Conservation (phyloP, 2,329 filamentous ascomycete genomes). For the Pestalotiopsis sp. region DNA sequence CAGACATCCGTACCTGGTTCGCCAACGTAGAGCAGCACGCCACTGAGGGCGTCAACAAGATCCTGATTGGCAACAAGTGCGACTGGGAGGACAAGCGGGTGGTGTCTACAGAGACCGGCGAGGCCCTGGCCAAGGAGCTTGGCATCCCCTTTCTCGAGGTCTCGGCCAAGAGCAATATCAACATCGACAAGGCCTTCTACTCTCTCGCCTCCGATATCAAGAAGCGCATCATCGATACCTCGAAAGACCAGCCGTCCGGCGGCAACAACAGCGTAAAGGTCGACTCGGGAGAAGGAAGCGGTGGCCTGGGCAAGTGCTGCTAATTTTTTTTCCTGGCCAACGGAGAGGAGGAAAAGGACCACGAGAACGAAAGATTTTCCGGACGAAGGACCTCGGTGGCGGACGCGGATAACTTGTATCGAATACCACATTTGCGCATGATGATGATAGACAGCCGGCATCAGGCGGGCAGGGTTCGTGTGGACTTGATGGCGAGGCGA, state of each 20-base stretch:
- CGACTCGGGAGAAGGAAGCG: constrained; percentile 60
- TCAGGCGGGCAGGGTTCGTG: neutral
- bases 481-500: neutral
- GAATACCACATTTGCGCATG: constrained; percentile 7
- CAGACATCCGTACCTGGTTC: constrained; percentile 99
- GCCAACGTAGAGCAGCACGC: constrained; percentile 98
- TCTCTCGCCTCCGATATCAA: constrained; percentile 95
- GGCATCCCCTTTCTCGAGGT: constrained; percentile 98
- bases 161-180: constrained; percentile 98
- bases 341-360: neutral
- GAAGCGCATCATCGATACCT: constrained; percentile 93
- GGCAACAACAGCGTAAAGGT: constrained; percentile 67
- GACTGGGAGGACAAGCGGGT: constrained; percentile 99
- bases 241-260: constrained; percentile 70
- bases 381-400: neutral
- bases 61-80: constrained; percentile 99
- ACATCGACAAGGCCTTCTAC: constrained; percentile 99
- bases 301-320: constrained; percentile 73
- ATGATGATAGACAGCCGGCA: constrained; percentile 8
- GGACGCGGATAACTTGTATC: constrained; percentile 7
- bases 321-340: constrained; percentile 42
- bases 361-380: neutral
- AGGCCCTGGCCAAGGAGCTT: constrained; percentile 91
- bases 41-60: constrained; percentile 99
- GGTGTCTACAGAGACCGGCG: constrained; percentile 89